Evolutionary conservation across 2,329 filamentous ascomycete genomes (phyloP).

Genomic region (Trichoderma aggressivum): DNA sequence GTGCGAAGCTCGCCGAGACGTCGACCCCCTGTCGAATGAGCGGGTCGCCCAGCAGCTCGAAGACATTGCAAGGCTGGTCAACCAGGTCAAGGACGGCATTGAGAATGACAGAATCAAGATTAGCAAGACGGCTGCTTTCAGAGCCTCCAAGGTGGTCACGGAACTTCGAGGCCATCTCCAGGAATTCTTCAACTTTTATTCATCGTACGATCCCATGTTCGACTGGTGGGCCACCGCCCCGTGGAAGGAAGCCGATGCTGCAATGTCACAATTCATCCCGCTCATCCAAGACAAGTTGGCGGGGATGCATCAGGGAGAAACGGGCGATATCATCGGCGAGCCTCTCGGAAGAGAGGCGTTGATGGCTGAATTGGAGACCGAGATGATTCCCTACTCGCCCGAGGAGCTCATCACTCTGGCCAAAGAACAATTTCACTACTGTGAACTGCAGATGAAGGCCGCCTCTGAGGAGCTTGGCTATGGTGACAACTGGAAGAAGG

Average conservation of each 20-base stretch:
- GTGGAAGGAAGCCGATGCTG: constrained; percentile 38
- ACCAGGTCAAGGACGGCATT: constrained; percentile 34
- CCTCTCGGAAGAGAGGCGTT: constrained; percentile 53
- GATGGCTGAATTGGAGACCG: constrained; percentile 49
- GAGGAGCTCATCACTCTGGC: constrained; percentile 53
- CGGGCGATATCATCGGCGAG: constrained; percentile 54
- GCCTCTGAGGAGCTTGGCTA: constrained; percentile 49
- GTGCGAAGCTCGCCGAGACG: constrained; percentile 47
- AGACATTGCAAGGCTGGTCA: constrained; percentile 33
- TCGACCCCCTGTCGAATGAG: constrained; percentile 42
- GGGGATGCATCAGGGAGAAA: constrained; percentile 41
- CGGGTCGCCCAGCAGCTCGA: constrained; percentile 42
- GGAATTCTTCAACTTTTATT: constrained; percentile 51
- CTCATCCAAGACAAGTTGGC: constrained; percentile 42
- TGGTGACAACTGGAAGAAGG: constrained; percentile 47
- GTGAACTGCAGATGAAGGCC: constrained; percentile 51
- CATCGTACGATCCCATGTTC: constrained; percentile 53
- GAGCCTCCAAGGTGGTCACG: constrained; percentile 42
- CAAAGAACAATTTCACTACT: constrained; percentile 52
- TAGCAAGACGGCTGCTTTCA: constrained; percentile 43
- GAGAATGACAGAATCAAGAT: constrained; percentile 32
- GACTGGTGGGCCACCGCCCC: constrained; percentile 54
- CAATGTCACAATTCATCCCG: constrained; percentile 35
- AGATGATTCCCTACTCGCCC: constrained; percentile 57
- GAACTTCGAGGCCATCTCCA: constrained; percentile 40